Conservation (phyloP, 2,329 filamentous ascomycete genomes). For the Scedosporium aurantiacum region DNA sequence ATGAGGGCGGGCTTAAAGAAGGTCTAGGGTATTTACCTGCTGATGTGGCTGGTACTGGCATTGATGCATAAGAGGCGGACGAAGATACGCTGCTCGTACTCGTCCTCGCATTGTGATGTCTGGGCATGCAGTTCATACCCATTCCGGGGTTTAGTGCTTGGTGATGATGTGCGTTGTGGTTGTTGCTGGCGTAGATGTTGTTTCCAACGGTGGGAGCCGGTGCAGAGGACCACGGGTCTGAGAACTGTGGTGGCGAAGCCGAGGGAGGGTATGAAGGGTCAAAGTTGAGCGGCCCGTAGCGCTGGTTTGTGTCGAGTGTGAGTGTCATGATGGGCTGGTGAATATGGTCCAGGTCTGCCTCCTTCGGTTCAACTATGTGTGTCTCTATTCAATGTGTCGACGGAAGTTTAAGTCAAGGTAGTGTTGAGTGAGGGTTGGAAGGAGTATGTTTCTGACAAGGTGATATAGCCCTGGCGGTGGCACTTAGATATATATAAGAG, state of each 20-base stretch:
- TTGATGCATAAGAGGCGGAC: constrained; percentile 58
- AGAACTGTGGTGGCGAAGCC: constrained; percentile 60
- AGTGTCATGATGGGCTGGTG: constrained; percentile 65
- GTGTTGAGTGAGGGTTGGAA: background rate
- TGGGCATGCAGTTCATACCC: constrained; percentile 37
- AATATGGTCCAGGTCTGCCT: constrained; percentile 3
- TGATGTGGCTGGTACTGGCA: constrained; percentile 63
- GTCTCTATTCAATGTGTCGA: constrained; percentile 9
- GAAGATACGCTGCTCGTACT: constrained; percentile 45
- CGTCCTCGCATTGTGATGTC: constrained; percentile 34
- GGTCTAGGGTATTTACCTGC: constrained; percentile 50
- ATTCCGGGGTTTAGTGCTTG: constrained; percentile 43
- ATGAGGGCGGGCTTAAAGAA: background rate
- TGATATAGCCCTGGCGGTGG: background rate
- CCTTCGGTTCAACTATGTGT: background rate
- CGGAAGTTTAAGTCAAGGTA: constrained; percentile 10
- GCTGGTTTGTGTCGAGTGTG: constrained; percentile 84
- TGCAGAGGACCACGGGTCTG: constrained; percentile 73
- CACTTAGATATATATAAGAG: constrained; percentile 2
- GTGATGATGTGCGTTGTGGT: constrained; percentile 9
- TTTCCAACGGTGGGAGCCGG: constrained; percentile 40
- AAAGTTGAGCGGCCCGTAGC: constrained; percentile 68
- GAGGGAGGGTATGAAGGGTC: constrained; percentile 54
- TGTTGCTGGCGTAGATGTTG: constrained; percentile 43
- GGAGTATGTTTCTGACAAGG: background rate